Conservation (phyloP, 768 basidiomycete genomes). For the Mycena venus region DNA sequence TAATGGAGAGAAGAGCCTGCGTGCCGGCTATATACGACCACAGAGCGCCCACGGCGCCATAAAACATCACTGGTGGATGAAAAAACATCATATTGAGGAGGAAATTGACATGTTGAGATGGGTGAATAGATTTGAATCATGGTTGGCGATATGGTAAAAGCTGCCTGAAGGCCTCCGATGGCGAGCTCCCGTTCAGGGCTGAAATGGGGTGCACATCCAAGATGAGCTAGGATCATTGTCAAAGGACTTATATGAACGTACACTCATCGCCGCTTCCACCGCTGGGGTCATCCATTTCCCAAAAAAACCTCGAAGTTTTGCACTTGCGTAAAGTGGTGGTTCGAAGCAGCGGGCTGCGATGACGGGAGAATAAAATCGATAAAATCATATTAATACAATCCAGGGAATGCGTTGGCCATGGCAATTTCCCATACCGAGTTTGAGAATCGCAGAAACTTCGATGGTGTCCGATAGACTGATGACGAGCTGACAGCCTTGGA, state of each 20-base stretch:
- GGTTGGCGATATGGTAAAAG: not conserved
- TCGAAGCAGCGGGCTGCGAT: not conserved
- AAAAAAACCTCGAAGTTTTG: not conserved
- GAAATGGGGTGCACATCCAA: not conserved
- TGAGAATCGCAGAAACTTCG: not conserved
- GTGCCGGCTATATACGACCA: not conserved
- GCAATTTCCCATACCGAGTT: not conserved
- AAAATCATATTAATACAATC: not conserved
- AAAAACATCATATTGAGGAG: conserved; percentile 6
- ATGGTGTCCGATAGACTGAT: not conserved
- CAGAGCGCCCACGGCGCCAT: not conserved
- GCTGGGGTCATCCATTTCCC: not conserved
- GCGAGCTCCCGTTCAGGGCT: not conserved
- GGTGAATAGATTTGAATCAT: not conserved
- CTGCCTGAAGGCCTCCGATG: not conserved
- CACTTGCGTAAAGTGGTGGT: not conserved
- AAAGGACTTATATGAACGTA: not conserved
- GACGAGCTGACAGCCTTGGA: too few relatives aligned
- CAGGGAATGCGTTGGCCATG: not conserved
- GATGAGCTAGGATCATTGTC: not conserved
- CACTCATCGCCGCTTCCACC: not conserved
- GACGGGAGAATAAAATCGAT: conserved; percentile 11
- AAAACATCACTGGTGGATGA: not conserved
- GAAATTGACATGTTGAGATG: not conserved
- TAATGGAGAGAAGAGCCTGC: too few relatives aligned